Evolutionary conservation across 352 stramenopile species (phyloP), one percentile per base, ranked within the genome.

Genomic region (Phytophthora syringae): DNA sequence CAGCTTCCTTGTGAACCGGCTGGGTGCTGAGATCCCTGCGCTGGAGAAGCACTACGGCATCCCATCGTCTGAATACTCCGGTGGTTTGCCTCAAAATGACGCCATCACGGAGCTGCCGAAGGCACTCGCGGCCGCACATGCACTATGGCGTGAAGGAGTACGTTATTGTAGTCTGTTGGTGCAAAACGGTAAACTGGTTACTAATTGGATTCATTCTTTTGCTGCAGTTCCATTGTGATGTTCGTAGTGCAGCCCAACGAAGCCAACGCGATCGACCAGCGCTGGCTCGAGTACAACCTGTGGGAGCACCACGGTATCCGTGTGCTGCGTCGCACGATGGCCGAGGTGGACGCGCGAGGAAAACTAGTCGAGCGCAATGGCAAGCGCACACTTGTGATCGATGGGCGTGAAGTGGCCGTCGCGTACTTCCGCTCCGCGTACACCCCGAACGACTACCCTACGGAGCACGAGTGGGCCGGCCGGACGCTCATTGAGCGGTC

Each of bases 381-480:
- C 24, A 83, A 84, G 49, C 78, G 78, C 9, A 69, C 71, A 25
- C 74, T 95, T 9, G 67, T 77, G 12, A 71, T 94, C 12, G 84
- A 92, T 43, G 83, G 69, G 7, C 48, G 71, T 11, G 90, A 98
- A 63, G 83, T 99, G n/a, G 81, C 90, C 0, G 88, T 99, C 20
- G 90, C 97, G 24, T 99, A 99, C 83, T 99, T 93, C 64, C 89
- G 97, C 43, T 88, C 97, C 10, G 97, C 89, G 27, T 99, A 99
- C 85, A 97, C 96, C 28, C 97, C 97, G 1, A 92, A 84, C 27
- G 97, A 99, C 73, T 99, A 99, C 75, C 88, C 94, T 1, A 92
- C 78, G 24, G 83, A 91, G 47, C 58, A 79, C 7, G 94, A 99
- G 69, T 99, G 97, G 97, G 55, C 86, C 18, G 95, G 80, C 4